Conservation (phyloP, 2,329 filamentous ascomycete genomes). For the Lojkania enalia region DNA sequence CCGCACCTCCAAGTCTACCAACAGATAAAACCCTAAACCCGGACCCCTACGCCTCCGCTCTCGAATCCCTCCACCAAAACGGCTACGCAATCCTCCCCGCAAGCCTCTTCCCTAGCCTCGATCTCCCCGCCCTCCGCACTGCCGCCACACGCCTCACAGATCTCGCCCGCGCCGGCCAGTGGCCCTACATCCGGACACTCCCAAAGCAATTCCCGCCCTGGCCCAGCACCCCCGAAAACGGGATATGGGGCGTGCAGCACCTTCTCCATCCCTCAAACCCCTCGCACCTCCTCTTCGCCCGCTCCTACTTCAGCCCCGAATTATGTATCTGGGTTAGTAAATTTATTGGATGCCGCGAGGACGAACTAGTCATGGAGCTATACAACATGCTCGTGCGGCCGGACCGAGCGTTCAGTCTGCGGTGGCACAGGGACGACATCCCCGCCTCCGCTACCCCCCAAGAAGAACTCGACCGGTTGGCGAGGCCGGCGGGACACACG, state of each 20-base stretch:
- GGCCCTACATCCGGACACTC: constrained; percentile 81
- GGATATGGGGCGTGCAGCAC: constrained; percentile 91
- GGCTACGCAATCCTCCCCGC: constrained; percentile 76
- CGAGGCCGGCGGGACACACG: constrained; percentile 68
- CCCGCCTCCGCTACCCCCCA: constrained; percentile 60
- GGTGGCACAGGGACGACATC: constrained; percentile 88
- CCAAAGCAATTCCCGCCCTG: constrained; percentile 92
- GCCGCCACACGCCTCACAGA: constrained; percentile 62
- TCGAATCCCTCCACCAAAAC: constrained; percentile 64
- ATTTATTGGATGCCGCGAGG: constrained; percentile 58
- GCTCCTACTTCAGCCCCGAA: constrained; percentile 70
- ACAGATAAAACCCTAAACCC: background rate
- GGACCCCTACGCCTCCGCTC: constrained; percentile 36
- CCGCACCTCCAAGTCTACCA: constrained; percentile 4
- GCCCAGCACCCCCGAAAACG: constrained; percentile 61
- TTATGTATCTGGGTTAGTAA: constrained; percentile 66
- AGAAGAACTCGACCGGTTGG: constrained; percentile 66
- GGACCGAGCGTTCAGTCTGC: constrained; percentile 69
- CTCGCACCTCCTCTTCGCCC: constrained; percentile 63
- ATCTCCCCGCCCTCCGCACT: constrained; percentile 61
- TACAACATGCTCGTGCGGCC: constrained; percentile 85
- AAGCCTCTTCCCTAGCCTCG: constrained; percentile 57
- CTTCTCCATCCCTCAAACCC: constrained; percentile 74
- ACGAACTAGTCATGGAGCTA: constrained; percentile 79
- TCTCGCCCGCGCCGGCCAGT: constrained; percentile 69